Evolutionary conservation across 805 yeast species (phyloP).

Genomic region (Cyberlindnera lachancei): DNA sequence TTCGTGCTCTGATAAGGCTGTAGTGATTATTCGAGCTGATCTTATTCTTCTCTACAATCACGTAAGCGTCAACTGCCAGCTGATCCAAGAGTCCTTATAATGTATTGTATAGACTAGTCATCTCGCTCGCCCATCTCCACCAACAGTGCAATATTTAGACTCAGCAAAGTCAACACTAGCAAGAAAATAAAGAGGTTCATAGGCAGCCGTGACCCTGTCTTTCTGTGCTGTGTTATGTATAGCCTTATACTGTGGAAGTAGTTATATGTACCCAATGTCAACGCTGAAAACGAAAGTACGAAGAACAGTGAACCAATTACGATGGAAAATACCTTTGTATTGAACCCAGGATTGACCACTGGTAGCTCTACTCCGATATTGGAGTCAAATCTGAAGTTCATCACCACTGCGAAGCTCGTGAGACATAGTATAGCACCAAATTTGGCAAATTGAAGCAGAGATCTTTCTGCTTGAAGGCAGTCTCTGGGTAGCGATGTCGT

Average conservation of each 20-base stretch:
- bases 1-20: too few relatives aligned
- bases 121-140: constrained; percentile 10
- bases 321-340: constrained; percentile 7
- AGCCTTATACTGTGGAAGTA: constrained; percentile 15
- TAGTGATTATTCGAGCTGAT: too few relatives aligned
- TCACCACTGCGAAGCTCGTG: constrained; percentile 15
- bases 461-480: constrained; percentile 22
- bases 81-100: too few relatives aligned
- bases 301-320: constrained; percentile 12
- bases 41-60: too few relatives aligned
- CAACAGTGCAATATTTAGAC: constrained; percentile 11
- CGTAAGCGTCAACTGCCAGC: too few relatives aligned
- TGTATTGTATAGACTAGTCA: too few relatives aligned
- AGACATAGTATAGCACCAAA: constrained; percentile 14
- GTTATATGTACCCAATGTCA: constrained; percentile 15
- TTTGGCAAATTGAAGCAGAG: constrained; percentile 18
- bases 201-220: constrained; percentile 7
- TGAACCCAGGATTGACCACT: too few relatives aligned
- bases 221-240: constrained; percentile 10
- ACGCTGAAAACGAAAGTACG: constrained; percentile 5
- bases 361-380: too few relatives aligned
- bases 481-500: constrained; percentile 21
- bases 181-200: constrained; percentile 7
- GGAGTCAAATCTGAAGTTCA: constrained; percentile 13
- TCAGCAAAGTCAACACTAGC: constrained; percentile 7